These are phyloP conservation scores for Glonium stellatum DNA, from an alignment of 495 filamentous ascomycete genomes.

Conservation along the genomic window DNA sequence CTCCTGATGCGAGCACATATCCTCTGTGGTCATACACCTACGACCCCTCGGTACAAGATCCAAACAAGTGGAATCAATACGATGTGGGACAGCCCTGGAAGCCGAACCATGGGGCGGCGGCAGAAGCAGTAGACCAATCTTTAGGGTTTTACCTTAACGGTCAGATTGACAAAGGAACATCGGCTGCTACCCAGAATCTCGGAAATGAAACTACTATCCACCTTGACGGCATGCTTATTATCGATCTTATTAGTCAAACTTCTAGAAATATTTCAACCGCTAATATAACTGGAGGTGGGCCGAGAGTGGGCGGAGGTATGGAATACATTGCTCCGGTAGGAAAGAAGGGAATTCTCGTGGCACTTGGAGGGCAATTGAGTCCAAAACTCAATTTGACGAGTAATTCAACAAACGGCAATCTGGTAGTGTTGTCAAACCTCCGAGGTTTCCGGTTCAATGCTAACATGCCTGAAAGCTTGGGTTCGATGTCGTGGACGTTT, in stretches of 20 bases:
- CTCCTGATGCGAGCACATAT: conserved; percentile 2
- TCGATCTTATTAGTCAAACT: conserved; percentile 33
- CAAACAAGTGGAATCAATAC: conserved; percentile 39
- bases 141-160: conserved; percentile 40
- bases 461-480: conserved; percentile 21
- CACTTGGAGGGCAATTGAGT: conserved; percentile 37
- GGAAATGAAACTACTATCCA: conserved; percentile 13
- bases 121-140: conserved; percentile 32
- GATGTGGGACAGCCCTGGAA: conserved; percentile 29
- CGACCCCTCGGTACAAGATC: conserved; percentile 26
- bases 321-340: conserved; percentile 34
- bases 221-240: conserved; percentile 34
- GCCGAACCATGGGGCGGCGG: conserved; percentile 34
- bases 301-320: conserved; percentile 33
- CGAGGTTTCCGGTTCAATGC: neutral
- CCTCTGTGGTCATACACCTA: conserved; percentile 13
- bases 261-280: conserved; percentile 27
- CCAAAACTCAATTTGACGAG: conserved; percentile 7
- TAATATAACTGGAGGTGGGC: conserved; percentile 21
- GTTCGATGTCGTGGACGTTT: conserved; percentile 1
- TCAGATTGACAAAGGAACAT: conserved; percentile 32
- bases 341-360: conserved; percentile 35
- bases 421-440: neutral
- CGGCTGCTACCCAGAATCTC: conserved; percentile 13
- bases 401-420: conserved; percentile 17